Evolutionary conservation across 768 basidiomycete species (phyloP), one percentile per base, ranked within the genome.

Genomic region (Boletus vermiculosoides): DNA sequence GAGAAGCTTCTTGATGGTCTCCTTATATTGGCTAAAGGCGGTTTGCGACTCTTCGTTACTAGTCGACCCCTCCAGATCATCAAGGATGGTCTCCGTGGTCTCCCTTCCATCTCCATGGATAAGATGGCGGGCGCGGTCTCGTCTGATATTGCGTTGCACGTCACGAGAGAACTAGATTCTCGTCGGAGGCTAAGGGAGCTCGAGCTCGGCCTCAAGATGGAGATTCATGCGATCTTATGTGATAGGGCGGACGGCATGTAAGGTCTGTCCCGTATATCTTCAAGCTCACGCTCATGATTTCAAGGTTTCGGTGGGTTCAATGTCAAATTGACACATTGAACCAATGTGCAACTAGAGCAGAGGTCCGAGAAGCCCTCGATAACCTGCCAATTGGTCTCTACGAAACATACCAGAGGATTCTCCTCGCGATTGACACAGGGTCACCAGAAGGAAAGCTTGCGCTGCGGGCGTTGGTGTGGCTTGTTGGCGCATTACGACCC

Each of bases 271-370:
- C 4, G 4, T 45, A 13, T 53, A 39, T 50, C 2, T 0, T 46
- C 23, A 13, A 18, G 8, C 12, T 47, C 18, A 9, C 3, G 0
- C 48, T 61, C 3, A 63, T 2, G 31, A 1, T 20, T 41, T 5
- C 20, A 41, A 65, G 66, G 66, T 65, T 67, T 41, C 63, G 61
- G 0, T 67, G 66, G 66, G 60, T 63, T 3, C 52, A 67, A 5
- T 67, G 66, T 33, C 66, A 67, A 4, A 53, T 66, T 4, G 55
- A 67, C 41, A 41, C 55, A 0, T 31, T 67, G 5, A 47, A 53
- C 7, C 50, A 45, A 40, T 66, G 66, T 30, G 23, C 50, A 36
- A 52, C 60, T 0, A 45, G 9, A 33, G 12, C 36, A 18, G 59
- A 63, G 7, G 40, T 66, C 12, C 42, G 60, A 18, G 36, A 54